These are phyloP conservation scores for Pisolithus tinctorius DNA, from an alignment of 768 basidiomycete genomes.

Conservation along the genomic window DNA sequence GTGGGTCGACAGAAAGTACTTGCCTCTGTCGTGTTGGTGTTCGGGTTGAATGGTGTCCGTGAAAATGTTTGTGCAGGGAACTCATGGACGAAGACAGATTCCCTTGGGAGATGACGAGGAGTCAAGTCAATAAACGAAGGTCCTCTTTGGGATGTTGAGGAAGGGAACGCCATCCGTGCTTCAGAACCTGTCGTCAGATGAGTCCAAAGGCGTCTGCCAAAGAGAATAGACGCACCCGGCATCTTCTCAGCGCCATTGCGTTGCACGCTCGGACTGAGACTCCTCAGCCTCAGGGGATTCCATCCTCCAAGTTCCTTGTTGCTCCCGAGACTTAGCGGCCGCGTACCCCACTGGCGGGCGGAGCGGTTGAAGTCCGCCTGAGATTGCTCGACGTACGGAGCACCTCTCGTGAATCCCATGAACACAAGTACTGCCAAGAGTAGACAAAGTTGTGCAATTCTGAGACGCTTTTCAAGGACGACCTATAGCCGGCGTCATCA, in stretches of 20 bases:
- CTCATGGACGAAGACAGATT: too few species aligned
- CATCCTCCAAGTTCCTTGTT: slow-evolving; percentile 34
- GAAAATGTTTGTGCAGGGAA: too few species aligned
- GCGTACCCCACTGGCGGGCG: slow-evolving; percentile 48
- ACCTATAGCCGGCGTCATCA: slow-evolving; percentile 42
- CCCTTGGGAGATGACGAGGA: neutral
- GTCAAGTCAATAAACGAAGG: neutral
- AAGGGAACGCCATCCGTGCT: too few species aligned
- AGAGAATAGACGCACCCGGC: neutral
- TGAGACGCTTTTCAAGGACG: slow-evolving; percentile 80
- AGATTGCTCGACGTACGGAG: too few species aligned
- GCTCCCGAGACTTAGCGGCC: slow-evolving; percentile 50
- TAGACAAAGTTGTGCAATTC: slow-evolving; percentile 81
- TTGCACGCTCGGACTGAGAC: slow-evolving; percentile 22
- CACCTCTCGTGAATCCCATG: too few species aligned
- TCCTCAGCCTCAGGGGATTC: slow-evolving; percentile 20
- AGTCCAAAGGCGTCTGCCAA: too few species aligned
- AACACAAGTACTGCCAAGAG: slow-evolving; percentile 46
- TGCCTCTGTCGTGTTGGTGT: too few species aligned
- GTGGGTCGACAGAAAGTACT: too few species aligned
- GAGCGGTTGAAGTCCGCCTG: slow-evolving; percentile 10
- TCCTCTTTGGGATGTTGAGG: neutral
- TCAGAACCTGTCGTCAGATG: too few species aligned
- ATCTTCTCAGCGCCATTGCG: slow-evolving; percentile 9
- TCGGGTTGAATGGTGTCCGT: too few species aligned